Base-by-base conservation (phyloP, 371 early-diverging fungal genomes). In the Actinomortierella ambigua region DNA sequence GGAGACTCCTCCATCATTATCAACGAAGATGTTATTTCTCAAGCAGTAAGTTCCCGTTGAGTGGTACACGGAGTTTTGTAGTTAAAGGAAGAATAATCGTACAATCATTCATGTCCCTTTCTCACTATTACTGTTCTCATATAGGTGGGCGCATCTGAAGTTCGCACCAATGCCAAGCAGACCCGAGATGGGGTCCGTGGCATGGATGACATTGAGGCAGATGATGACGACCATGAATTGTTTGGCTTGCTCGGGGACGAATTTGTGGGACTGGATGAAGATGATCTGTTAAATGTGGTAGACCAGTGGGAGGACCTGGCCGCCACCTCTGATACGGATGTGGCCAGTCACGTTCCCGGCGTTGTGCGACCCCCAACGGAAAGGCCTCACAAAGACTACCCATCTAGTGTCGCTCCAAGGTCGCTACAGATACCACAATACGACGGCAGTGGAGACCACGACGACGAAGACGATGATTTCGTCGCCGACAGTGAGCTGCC, bases 391-490 rank as follows among this genome's bases (percentile, higher is more conserved):
- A 28, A 0, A 34, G 50, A 2, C 42, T 22, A 3, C 2, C 41
- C 55, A 13, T 41, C 55, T 41, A 41, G 46, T 0, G 15, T 39
- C 27, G 41, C 46, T 7, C 26, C 39, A 13, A 41, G 20, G 6
- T 55, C 41, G 18, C n/a, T 17, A 48, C 11, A 39, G 14, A 77
- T 85, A 9, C 80, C 85, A 0, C 90, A 89, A 63, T 49, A 76
- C 11, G 86, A 88, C 54, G 87, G 88, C 3, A 75, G 79, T 11
- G 64, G 53, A 11, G 87, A 85, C 59, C 28, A 65, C 23, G 50
- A 49, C 14, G 63, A 55, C 1, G 52, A 56, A 2, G 46, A 46
- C 23, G 22, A 50, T 28, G 42, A 20, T 34, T 34, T 34, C 11
- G 4, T 11, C 34, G 34, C 4, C 34, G 34, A 34, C 4, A 34